Evolutionary conservation across 768 basidiomycete species (phyloP), one percentile per base, ranked within the genome.

Genomic region (Boletus pseudopeckii): DNA sequence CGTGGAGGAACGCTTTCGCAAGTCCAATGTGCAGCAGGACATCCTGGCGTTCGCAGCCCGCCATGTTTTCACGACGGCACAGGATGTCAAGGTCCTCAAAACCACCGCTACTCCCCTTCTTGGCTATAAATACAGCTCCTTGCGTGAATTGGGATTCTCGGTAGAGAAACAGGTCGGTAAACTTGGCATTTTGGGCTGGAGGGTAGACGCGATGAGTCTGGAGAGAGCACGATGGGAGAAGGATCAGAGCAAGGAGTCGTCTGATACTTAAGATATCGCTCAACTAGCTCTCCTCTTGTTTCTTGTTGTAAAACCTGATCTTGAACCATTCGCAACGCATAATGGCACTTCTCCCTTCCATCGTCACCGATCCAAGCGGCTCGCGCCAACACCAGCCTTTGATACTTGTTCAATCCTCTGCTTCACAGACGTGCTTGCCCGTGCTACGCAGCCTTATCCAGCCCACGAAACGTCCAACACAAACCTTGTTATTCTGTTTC

Each of bases 1-100:
- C 60, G 79, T 88, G 24, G 85, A 88, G 38, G 84, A 85, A 58
- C 73, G 72, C 15, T 91, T 81, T 61, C 80, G 86, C 46, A 59
- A 60, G 8, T 70, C 79, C 22, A 74, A 74, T 13, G 74, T 88
- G 40, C 86, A 90, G 64, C 71, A 80, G 17, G 89, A 91, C 63
- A 65, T 92, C 28, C 71, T 92, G 8, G 64, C 73, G n/a, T 75
- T 82, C 62, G 86, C 85, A 0, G 64, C 84, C 24, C 66, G 73
- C 32, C 75, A 79, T 50, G 80, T 82, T n/a, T 90, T 92, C 65
- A 65, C 72, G 13, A 61, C 69, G 9, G 69, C 76, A 49, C 45
- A 64, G 10, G 68, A 64, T 17, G 68, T 87, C 51, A 65, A 78
- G 56, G 67, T 66, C 26, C 74, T 90, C 50, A 73, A 75, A 52